Base-by-base conservation (phyloP, 768 basidiomycete species). In the Asterophora parasitica region DNA sequence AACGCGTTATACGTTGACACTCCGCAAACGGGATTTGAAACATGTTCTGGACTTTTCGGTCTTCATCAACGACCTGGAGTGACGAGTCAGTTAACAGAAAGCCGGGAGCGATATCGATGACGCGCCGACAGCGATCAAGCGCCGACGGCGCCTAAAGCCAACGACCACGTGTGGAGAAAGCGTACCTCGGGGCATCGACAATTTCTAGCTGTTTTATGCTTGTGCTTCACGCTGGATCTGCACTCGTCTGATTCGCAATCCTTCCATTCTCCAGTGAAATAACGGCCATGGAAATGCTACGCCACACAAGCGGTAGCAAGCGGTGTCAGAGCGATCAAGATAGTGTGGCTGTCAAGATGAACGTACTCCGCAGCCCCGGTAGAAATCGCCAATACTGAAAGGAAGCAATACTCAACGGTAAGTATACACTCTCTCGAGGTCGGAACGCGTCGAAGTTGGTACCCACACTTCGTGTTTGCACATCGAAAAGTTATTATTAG, bases 351-450 rank as follows among this genome's bases (percentile, higher is more conserved):
- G 17, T 37, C 9, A 38, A 12, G 27, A 39, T 6, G 16, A 37
- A 67, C 72, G 42, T 60, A 75, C 75, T 46, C 75, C 75, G 48
- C 75, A 76, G 28, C 75, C 75, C 61, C 75, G 70, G 57, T 74
- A 75, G 50, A 65, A 75, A 52, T 76, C 75, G 32, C 75, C 75
- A 45, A 76, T 61, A 44, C 75, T 76, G 23, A 6, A 41, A 20
- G 49, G 40, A 51, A 44, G 43, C 34, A 2, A 31, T 10, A 31
- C 9, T 31, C 9, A 31, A 43, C 15, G 35, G 23, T 19, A 41
- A 51, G 34, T 46, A 36, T 9, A 54, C 7, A 27, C 23, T 20
- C 40, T 17, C 28, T n/a, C n/a, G 19, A 19, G 4, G 4, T 12
- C 15, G 12, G 40, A 32, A 33, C 20, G 37, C 20, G 23, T 32